Base-by-base conservation (phyloP, 345 rosid genomes). In the Gossypium arboreum region DNA sequence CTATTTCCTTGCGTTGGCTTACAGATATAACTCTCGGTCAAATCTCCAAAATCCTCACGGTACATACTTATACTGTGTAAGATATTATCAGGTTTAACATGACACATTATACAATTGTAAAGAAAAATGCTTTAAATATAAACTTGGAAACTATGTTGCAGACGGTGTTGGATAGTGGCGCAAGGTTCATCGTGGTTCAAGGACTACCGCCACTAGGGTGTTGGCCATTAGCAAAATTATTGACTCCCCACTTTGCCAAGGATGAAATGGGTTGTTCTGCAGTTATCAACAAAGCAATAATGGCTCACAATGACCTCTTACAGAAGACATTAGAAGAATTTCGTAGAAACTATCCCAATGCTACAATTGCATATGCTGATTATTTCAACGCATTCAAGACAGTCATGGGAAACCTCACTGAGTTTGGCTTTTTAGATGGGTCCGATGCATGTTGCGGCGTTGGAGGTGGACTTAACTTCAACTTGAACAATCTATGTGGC, bases 141-240 rank as follows among this genome's bases (percentile, higher is more conserved):
- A 72, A 58, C 55, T 54, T 34, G 11, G 12, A 72, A 10, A 11
- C 25, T 43, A 8, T 15, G n/a, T 66, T 25, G 18, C 82, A 86
- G 86, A n/a, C 77, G 44, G 47, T 83, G 58, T 47, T 80, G 18
- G 84, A 74, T n/a, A 75, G 39, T 4, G 90, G 88, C 2, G 90
- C 85, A 29, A 83, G 63, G 78, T 82, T 68, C 76, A 3, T 85
- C 2, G 83, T 87, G 16, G 82, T 83, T 66, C 83, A 84, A 70
- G 91, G 91, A 18, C 77, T 85, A 43, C 87, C 86, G n/a, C 84
- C 87, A 1, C 24, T 68, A 13, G 87, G 88, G 2, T 87, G 91
- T 58, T 74, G 82, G n/a, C 88, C 88, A 0, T 44, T 78, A 29
- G 60, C 48, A 45, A 27, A 58, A 61, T 34, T 12, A 79, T 44